Evolutionary conservation across 2,329 filamentous ascomycete genomes (phyloP).

Genomic region (Amylocarpus encephaloides): DNA sequence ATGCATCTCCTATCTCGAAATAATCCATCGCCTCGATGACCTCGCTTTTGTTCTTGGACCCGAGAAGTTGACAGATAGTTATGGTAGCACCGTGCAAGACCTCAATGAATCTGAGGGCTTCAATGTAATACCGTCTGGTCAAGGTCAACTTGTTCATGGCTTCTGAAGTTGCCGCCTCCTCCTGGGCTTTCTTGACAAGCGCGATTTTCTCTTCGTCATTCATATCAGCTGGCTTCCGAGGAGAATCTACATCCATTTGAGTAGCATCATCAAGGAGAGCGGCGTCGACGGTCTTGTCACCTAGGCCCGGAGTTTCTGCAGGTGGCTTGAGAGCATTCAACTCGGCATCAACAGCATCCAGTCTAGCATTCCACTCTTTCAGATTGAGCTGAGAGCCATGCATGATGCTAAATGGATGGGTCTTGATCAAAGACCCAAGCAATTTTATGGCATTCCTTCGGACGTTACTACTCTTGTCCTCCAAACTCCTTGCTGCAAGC

Average conservation of each 20-base stretch:
- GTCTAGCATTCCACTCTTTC: conserved; percentile 76
- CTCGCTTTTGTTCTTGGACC: conserved; percentile 95
- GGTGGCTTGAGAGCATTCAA: conserved; percentile 77
- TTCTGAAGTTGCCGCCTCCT: conserved; percentile 84
- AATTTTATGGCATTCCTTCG: conserved; percentile 92
- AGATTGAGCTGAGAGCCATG: conserved; percentile 80
- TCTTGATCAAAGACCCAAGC: conserved; percentile 79
- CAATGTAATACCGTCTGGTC: conserved; percentile 85
- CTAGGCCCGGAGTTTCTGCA: conserved; percentile 64
- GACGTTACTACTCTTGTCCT: conserved; percentile 98
- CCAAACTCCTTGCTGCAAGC: conserved; percentile 78
- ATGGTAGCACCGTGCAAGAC: conserved; percentile 77
- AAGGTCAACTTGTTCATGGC: conserved; percentile 81
- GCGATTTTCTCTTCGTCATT: conserved; percentile 72
- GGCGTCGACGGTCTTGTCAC: conserved; percentile 66
- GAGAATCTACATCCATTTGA: conserved; percentile 59
- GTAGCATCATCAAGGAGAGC: conserved; percentile 84
- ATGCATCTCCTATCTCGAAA: conserved; percentile 90
- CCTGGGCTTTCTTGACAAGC: conserved; percentile 70
- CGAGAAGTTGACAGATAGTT: conserved; percentile 78
- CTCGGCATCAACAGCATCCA: conserved; percentile 78
- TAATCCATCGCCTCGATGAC: conserved; percentile 99
- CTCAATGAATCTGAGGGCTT: conserved; percentile 89
- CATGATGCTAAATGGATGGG: conserved; percentile 88
- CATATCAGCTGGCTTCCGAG: conserved; percentile 57